Percentiles rank a stretch among this genome's conserved stretches.
These are phyloP conservation scores for Mycena venus DNA, from an alignment of 768 basidiomycete species.

Conservation along the genomic window DNA sequence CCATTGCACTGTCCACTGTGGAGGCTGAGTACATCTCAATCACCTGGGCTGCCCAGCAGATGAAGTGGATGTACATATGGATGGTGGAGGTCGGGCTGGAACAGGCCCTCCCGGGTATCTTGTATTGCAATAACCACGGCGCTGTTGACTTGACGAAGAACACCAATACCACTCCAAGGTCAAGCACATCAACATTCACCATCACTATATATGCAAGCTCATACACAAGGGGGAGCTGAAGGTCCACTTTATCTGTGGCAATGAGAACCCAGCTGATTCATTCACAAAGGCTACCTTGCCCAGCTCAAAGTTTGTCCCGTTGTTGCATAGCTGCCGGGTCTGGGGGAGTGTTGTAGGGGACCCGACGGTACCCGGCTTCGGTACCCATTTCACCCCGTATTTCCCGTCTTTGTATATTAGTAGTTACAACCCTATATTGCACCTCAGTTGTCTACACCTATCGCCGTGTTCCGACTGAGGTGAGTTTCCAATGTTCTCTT, in stretches of 20 bases:
- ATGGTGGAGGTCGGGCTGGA: not conserved
- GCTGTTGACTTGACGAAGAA: not conserved
- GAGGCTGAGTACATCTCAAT: no score
- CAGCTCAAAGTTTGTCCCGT: not conserved
- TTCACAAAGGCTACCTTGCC: not conserved
- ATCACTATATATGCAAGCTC: not conserved
- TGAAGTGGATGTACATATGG: no score
- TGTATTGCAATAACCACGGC: not conserved
- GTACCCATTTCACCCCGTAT: no score
- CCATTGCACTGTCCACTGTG: not conserved
- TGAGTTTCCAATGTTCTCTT: no score
- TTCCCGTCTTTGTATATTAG: no score
- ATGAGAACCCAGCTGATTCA: not conserved
- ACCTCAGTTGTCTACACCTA: no score
- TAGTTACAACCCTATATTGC: no score
- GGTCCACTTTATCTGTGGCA: not conserved
- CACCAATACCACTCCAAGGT: no score
- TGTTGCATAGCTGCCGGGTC: not conserved
- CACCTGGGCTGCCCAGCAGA: no score
- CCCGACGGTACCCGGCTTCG: not conserved
- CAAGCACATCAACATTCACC: not conserved
- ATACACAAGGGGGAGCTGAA: not conserved
- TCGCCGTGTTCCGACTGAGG: no score
- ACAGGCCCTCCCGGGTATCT: not conserved
- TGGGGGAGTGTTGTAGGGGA: not conserved